phyloP scores from a whole-genome alignment of 139 green algal species.

The Pedinophyceae sp. region DNA sequence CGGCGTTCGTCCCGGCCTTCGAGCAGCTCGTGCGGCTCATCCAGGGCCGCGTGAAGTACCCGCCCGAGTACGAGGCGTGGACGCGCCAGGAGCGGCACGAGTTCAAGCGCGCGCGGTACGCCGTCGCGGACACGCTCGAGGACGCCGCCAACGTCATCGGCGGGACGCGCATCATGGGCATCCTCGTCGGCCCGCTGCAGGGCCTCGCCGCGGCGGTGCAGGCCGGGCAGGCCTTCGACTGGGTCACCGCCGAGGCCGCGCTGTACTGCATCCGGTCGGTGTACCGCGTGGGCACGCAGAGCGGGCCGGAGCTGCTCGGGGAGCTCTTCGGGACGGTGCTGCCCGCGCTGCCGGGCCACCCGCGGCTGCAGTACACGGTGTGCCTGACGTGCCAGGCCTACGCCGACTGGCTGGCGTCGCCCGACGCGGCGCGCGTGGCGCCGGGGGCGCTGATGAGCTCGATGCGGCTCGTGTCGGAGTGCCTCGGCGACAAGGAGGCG shows the following conservation, averaged over 20 bases:
- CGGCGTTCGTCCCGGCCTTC: constrained; percentile 56
- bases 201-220: constrained; percentile 7
- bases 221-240: constrained; percentile 30
- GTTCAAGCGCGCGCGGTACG: constrained; percentile 42
- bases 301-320: neutral
- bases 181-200: constrained; percentile 43
- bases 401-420: constrained; percentile 28
- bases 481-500: constrained; percentile 12
- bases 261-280: constrained; percentile 49
- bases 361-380: constrained; percentile 37
- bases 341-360: constrained; percentile 16
- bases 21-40: constrained; percentile 50
- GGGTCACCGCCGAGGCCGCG: constrained; percentile 46
- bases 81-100: constrained; percentile 43
- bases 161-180: constrained; percentile 18
- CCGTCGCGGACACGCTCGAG: constrained; percentile 44
- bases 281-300: too few relatives aligned
- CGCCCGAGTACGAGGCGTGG: constrained; percentile 23
- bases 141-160: constrained; percentile 47
- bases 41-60: constrained; percentile 28
- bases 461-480: neutral
- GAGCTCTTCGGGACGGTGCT: constrained; percentile 24
- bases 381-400: constrained; percentile 35
- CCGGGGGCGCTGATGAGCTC: too few relatives aligned
- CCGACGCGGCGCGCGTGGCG: neutral